phyloP scores from a whole-genome alignment of 768 basidiomycete species.

The Kwoniella heveanensis region DNA sequence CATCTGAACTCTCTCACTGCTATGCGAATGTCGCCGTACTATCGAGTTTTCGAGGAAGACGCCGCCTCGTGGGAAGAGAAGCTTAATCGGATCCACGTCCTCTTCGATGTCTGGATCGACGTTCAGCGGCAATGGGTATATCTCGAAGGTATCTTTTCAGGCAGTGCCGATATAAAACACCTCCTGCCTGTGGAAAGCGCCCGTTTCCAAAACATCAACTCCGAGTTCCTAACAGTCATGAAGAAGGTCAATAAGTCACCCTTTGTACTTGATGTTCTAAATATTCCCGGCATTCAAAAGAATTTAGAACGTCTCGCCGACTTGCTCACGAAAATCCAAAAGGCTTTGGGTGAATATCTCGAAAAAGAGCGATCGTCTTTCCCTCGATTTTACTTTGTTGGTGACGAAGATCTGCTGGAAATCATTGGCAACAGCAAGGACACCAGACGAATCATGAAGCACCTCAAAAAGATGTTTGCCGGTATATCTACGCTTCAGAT shows the following conservation, averaged over 20 bases:
- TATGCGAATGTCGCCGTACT: slow-evolving; percentile 98
- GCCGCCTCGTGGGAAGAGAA: slow-evolving; percentile 93
- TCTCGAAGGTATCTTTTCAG: slow-evolving; percentile 98
- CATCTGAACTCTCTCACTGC: slow-evolving; percentile 93
- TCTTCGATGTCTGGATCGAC: slow-evolving; percentile 99
- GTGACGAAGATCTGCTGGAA: slow-evolving; percentile 96
- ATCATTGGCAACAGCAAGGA: slow-evolving; percentile 99
- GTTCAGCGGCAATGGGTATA: slow-evolving; percentile 99
- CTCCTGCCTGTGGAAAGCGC: slow-evolving; percentile 93
- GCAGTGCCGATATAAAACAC: slow-evolving; percentile 98
- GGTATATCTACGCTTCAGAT: slow-evolving; percentile 86
- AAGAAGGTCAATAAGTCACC: slow-evolving; percentile 99
- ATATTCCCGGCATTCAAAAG: slow-evolving; percentile 94
- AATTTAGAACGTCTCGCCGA: slow-evolving; percentile 95
- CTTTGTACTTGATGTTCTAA: slow-evolving; percentile 93
- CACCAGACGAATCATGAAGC: slow-evolving; percentile 96
- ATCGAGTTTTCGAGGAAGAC: slow-evolving; percentile 67
- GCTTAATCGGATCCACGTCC: slow-evolving; percentile 90
- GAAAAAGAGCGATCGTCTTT: slow-evolving; percentile 96
- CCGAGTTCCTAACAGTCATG: slow-evolving; percentile 97
- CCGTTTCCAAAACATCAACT: slow-evolving; percentile 98
- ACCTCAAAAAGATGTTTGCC: slow-evolving; percentile 99
- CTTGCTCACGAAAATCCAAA: slow-evolving; percentile 95
- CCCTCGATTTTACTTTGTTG: slow-evolving; percentile 99
- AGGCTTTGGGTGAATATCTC: slow-evolving; percentile 96